Evolutionary conservation across 1,139 yeast genomes (phyloP).

Genomic region (Meyerozyma sp.): DNA sequence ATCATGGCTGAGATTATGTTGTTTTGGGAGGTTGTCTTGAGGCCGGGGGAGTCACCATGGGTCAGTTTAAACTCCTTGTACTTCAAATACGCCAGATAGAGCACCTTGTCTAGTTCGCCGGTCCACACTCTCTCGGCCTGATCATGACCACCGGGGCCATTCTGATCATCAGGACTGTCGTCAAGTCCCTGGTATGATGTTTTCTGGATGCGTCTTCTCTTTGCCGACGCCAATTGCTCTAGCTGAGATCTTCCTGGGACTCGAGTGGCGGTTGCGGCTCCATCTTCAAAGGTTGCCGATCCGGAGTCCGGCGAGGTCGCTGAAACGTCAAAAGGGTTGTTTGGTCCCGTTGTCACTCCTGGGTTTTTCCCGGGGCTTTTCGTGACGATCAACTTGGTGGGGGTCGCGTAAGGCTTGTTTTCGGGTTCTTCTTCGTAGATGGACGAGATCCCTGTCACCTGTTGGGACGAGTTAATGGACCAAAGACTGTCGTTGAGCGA

Average conservation of each 20-base stretch:
- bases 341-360: not conserved
- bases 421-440: conserved; percentile 21
- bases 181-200: not conserved
- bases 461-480: not conserved
- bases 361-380: not conserved
- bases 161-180: not conserved
- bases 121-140: conserved; percentile 30
- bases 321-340: not conserved
- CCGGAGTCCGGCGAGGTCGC: not conserved
- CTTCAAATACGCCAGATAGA: conserved; percentile 32
- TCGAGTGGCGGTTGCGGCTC: conserved; percentile 24
- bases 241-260: conserved; percentile 35
- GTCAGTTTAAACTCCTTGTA: conserved; percentile 30
- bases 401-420: conserved; percentile 23
- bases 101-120: conserved; percentile 30
- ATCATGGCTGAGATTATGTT: conserved; percentile 40
- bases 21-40: conserved; percentile 24
- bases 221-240: conserved; percentile 34
- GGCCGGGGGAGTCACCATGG: conserved; percentile 8
- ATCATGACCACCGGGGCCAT: conserved; percentile 1
- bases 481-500: conserved; percentile 1
- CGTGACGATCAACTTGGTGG: conserved; percentile 18
- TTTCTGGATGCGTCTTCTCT: not conserved
- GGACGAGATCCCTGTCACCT: conserved; percentile 23
- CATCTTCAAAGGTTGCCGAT: not conserved